Base-by-base conservation (phyloP, 2,329 filamentous ascomycete species). In the Sporothrix mexicana region DNA sequence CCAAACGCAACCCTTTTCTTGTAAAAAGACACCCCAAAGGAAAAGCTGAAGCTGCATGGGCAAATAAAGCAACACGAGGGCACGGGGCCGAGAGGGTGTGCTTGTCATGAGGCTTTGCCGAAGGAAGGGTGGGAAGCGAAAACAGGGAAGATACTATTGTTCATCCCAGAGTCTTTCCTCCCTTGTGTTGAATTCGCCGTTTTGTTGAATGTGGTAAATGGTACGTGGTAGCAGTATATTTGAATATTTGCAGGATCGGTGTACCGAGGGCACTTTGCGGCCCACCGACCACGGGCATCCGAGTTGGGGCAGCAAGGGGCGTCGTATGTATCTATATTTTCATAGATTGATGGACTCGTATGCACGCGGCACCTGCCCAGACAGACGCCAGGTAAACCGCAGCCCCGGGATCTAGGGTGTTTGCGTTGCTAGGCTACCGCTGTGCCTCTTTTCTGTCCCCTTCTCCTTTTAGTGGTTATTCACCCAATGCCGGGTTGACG, bases 171-270 rank as follows among this genome's bases (percentile, higher is more conserved):
- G 9, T 51, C 25, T 1, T 36, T 66, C 20, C 12, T 49, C n/a
- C 4, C 41, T 47, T 9, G 5, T 36, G 30, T 36, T 36, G 30
- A 36, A 36, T 36, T 36, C 30, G 30, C 30, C 5, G 30, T 36
- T 36, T 36, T 36, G 30, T 36, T 36, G 30, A 36, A 36, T 36
- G 7, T 36, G n/a, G n/a, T n/a, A n/a, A n/a, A n/a, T n/a, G n/a
- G n/a, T n/a, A n/a, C n/a, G n/a, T n/a, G n/a, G 30, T 36, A 36
- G 30, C 7, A 36, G 43, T 49, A 49, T 49, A 30, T 51, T 70
- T 55, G 43, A 30, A 49, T 49, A 30, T 51, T 70, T 55, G 12
- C n/a, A 23, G 49, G 30, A 55, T 69, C n/a, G 49, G 66, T 69
- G 47, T 43, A 55, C 68, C 68, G 68, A 70, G 12, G 41, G 5